Conservation (phyloP, 352 stramenopile species). For the Halophytophthora polymorphica region DNA sequence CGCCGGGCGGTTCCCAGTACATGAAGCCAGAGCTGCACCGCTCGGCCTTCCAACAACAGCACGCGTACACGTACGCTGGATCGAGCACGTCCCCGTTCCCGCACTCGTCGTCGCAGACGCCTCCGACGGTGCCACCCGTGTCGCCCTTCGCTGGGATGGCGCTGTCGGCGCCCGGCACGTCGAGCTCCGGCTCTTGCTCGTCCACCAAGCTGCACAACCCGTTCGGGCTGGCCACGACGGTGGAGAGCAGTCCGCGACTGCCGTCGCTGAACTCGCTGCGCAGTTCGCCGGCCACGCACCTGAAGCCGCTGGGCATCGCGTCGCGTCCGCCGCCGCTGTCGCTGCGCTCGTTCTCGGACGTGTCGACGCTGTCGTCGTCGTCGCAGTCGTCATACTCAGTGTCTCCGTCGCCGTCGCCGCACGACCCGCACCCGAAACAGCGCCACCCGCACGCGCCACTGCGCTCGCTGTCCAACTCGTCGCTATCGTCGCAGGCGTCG, state of each 20-base stretch:
- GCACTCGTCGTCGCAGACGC: slow-evolving; percentile 35
- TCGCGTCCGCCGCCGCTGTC: slow-evolving; percentile 52
- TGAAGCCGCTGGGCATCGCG: slow-evolving; percentile 59
- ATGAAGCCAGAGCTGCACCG: slow-evolving; percentile 13
- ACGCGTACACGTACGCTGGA: slow-evolving; percentile 66
- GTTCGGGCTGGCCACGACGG: slow-evolving; percentile 40
- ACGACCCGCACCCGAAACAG: slow-evolving; percentile 25
- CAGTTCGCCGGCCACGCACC: slow-evolving; percentile 48
- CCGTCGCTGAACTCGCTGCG: slow-evolving; percentile 72
- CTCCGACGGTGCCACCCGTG: slow-evolving; percentile 52
- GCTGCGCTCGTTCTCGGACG: slow-evolving; percentile 51
- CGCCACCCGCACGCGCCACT: slow-evolving; percentile 19
- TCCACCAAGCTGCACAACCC: slow-evolving; percentile 49
- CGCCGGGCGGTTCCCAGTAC: not conserved
- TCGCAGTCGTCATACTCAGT: slow-evolving; percentile 33
- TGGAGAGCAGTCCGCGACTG: slow-evolving; percentile 64
- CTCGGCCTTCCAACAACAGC: slow-evolving; percentile 11
- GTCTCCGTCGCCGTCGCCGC: slow-evolving; percentile 34
- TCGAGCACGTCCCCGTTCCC: slow-evolving; percentile 36
- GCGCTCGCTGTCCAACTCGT: slow-evolving; percentile 36
- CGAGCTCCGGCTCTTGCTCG: slow-evolving; percentile 17
- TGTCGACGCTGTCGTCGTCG: slow-evolving; percentile 46
- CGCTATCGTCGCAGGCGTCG: slow-evolving; percentile 31
- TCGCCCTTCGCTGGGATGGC: slow-evolving; percentile 72
- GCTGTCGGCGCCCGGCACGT: slow-evolving; percentile 57